Evolutionary conservation across 23 red algal species (phyloP).

Genomic region (Gracilaria domingensis): DNA sequence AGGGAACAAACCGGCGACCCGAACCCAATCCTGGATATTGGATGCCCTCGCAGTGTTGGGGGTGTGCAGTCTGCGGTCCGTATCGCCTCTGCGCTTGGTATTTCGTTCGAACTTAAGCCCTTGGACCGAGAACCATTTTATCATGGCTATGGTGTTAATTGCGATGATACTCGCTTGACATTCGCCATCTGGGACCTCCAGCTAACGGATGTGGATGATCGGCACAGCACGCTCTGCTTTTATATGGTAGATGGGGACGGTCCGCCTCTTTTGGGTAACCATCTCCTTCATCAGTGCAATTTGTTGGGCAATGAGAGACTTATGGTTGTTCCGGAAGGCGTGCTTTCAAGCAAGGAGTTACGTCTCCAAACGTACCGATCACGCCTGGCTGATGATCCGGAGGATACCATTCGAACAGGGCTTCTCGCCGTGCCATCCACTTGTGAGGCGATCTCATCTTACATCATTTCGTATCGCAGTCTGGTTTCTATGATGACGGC

Average conservation of each 20-base stretch:
- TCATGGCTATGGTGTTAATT: slow-evolving; percentile 27
- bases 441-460: background rate
- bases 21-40: slow-evolving; percentile 46
- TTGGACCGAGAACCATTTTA: slow-evolving; percentile 26
- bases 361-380: background rate
- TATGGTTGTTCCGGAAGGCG: background rate
- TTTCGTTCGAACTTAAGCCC: slow-evolving; percentile 14
- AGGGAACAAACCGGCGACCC: background rate
- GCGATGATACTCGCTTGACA: background rate
- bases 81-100: slow-evolving; percentile 10
- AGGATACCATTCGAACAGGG: slow-evolving; percentile 1
- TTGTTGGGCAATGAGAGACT: slow-evolving; percentile 21
- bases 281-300: slow-evolving; percentile 3
- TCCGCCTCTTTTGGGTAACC: slow-evolving; percentile 35
- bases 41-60: slow-evolving; percentile 37
- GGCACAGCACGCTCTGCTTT: slow-evolving; percentile 12
- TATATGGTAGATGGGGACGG: slow-evolving; percentile 39
- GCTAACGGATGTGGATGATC: background rate
- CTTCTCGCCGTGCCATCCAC: slow-evolving; percentile 32
- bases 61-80: background rate
- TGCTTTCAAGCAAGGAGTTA: background rate
- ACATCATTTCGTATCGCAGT: background rate
- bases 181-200: slow-evolving; percentile 43
- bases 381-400: background rate
- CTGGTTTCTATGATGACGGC: background rate